A percentile compares a stretch with the other conserved stretches of the same genome.
Conservation (phyloP, 176 grass and related monocot genomes). For the Areca catechu region DNA sequence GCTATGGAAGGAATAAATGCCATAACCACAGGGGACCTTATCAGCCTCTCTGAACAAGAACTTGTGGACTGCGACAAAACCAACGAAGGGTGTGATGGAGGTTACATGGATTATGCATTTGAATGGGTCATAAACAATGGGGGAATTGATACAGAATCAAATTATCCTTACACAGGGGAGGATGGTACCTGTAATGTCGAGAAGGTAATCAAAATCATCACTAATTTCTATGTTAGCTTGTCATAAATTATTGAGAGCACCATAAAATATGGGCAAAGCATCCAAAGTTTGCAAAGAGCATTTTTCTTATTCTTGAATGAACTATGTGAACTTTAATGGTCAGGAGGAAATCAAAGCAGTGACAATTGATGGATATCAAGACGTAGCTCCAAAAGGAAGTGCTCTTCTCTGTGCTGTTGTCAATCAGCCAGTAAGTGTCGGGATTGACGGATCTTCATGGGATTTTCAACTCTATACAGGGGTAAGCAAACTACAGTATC, state of each 20-base stretch:
- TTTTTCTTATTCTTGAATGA: background rate
- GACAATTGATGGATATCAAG: conserved; percentile 37
- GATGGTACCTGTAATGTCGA: conserved; percentile 8
- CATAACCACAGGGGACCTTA: conserved; percentile 18
- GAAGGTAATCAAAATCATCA: conserved; percentile 9
- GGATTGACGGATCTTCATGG: conserved; percentile 28
- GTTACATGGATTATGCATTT: conserved; percentile 30
- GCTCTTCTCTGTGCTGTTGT: conserved; percentile 40
- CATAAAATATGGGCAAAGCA: too few relatives aligned
- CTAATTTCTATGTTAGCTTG: too few relatives aligned
- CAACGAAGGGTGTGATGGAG: conserved; percentile 22
- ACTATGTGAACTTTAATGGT: background rate
- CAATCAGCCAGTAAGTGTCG: conserved; percentile 40
- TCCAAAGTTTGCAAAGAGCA: background rate
- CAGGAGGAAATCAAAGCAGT: conserved; percentile 34
- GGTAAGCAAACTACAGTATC: conserved; percentile 17
- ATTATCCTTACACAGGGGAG: conserved; percentile 16
- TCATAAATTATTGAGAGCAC: too few relatives aligned
- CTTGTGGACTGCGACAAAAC: conserved; percentile 21
- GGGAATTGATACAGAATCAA: conserved; percentile 17
- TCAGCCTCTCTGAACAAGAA: conserved; percentile 30
- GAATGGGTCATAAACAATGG: conserved; percentile 18
- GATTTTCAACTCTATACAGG: conserved; percentile 46
- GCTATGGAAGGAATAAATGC: conserved; percentile 29
- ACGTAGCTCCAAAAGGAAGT: conserved; percentile 22